Evolutionary conservation across 345 rosid species (phyloP), one percentile per base, ranked within the genome.

Genomic region (Moringa oleifera): DNA sequence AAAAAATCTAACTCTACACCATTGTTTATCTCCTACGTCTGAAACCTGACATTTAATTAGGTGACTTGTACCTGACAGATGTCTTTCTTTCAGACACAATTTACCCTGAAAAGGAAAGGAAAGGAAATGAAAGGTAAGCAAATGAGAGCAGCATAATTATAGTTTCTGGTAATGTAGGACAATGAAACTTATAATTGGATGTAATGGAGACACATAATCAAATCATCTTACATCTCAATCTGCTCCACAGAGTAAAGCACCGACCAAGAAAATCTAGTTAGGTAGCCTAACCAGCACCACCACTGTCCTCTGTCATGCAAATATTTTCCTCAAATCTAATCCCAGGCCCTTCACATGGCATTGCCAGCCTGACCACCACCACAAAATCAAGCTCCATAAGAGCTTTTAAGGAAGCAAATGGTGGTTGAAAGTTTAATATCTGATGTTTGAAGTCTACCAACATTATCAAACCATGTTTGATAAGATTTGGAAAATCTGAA

Each of bases 401-500:
- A 8, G 33, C 33, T 67, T 65, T 74, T 74, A 68, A 71, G 77
- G 79, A 73, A 65, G 76, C 79, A 67, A 79, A 53, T 55, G 62
- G 73, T 68, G 61, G 80, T 51, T 61, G 59, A 28, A 28, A 8
- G 33, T 28, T 28, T 28, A 28, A 28, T 28, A 8, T 28, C 33
- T 53, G 37, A 52, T 71, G 80, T 69, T 61, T 71, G 51, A 68
- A 62, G 75, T 70, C 71, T 68, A 53, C 69, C 72, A 65, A 68
- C 80, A 70, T 53, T 7, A 75, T 63, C 54, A 72, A 57, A 60
- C 55, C 77, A 65, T 68, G 67, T 60, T 71, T 67, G 69, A 76
- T 65, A 37, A 25, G 51, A 46, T 71, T 62, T 24, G 41, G 53
- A 60, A 70, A 64, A 55, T 64, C 56, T 31, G 57, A 28, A 37